Evolutionary conservation across 257 asterid genomes (phyloP).

Genomic region (Primulina tabacum): DNA sequence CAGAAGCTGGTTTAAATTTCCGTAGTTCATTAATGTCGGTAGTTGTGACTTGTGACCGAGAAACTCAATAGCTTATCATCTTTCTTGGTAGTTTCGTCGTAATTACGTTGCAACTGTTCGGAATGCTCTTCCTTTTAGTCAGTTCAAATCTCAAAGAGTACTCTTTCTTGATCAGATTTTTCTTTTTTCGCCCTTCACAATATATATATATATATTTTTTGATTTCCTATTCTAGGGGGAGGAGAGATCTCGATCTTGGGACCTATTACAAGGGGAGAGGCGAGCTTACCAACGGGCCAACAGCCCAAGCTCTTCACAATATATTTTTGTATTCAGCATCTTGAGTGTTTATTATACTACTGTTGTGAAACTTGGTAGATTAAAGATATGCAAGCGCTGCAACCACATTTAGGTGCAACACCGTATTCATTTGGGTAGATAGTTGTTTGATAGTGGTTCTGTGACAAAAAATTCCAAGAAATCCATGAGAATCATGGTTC

Average conservation of each 20-base stretch:
- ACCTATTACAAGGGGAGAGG: too few relatives aligned
- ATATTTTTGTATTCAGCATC: neutral
- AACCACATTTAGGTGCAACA: too few relatives aligned
- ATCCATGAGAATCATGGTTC: too few relatives aligned
- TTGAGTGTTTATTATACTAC: too few relatives aligned
- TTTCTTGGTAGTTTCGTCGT: slow-evolving; percentile 5
- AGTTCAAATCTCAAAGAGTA: neutral
- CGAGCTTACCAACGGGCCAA: too few relatives aligned
- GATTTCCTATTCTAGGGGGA: too few relatives aligned
- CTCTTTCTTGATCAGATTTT: neutral
- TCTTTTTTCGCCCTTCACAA: neutral
- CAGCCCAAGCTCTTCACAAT: neutral
- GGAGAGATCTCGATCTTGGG: too few relatives aligned
- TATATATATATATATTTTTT: neutral
- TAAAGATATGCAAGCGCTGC: too few relatives aligned
- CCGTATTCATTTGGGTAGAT: too few relatives aligned
- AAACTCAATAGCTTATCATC: neutral
- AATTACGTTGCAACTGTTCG: neutral
- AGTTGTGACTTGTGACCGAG: slow-evolving; percentile 6
- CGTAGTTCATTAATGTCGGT: neutral
- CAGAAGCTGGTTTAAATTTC: neutral
- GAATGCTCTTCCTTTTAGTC: neutral
- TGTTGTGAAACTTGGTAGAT: too few relatives aligned
- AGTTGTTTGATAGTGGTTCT: too few relatives aligned
- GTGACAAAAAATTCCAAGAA: neutral